Evolutionary conservation across 129 eudicot genomes (phyloP), one percentile per base, ranked within the genome.

Genomic region (Solidago caesia): DNA sequence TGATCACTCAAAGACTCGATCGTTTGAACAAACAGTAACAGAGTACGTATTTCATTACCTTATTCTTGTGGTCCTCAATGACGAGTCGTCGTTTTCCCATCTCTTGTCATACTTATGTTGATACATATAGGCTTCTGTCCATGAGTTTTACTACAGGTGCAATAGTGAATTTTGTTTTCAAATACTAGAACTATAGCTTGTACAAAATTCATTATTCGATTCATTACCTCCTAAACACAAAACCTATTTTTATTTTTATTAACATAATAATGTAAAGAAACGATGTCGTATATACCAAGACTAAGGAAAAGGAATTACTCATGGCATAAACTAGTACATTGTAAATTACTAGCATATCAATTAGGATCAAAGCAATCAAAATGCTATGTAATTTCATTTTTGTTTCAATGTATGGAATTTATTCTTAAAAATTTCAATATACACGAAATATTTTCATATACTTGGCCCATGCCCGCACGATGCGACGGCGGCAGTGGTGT

Each of bases 1-100:
- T 73, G 45, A 55, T 44, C 53, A 14, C 33, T 56, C 66, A 42
- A 41, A 71, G 53, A 44, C 64, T 25, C 44, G 27, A 29, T 64
- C 46, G 57, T 61, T 26, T 51, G 9, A 65, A 64, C 13, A 43
- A 14, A 55, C 4, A 15, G n/a, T 57, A 56, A 13, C 44, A 26
- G 9, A 51, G 44, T 49, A 68, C 3, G 2, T 13, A 52, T 16
- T 16, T 39, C 14, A 64, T 49, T 41, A 75, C 64, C 62, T 6
- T 8, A 48, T 64, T 3, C n/a, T 21, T 44, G 75, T 59, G 44
- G 64, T 68, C 69, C 75, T 68, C 21, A 60, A 14, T 57, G 62
- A 16, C 44, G 11, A 39, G 70, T 69, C 75, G 21, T 69, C 3
- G 39, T 77, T 58, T 77, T 62, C 49, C 63, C 44, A 48, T 51